Evolutionary conservation across 1,139 yeast genomes (phyloP).

Genomic region (Kodamaea ohmeri): DNA sequence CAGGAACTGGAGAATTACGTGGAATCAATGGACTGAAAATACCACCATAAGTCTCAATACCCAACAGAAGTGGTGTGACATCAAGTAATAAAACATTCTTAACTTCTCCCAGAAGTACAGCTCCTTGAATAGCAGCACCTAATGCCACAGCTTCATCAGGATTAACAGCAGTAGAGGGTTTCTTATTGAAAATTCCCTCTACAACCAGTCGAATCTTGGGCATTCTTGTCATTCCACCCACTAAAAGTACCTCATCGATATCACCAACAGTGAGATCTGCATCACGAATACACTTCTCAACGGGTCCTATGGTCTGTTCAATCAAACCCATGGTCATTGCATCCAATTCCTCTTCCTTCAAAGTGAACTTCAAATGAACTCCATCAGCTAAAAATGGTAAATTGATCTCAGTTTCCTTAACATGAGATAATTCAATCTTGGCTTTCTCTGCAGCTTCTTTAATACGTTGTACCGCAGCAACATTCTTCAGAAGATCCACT

Average conservation of each 20-base stretch:
- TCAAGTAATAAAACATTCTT: slow-evolving; percentile 71
- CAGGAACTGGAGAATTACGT: slow-evolving; percentile 74
- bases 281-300: slow-evolving; percentile 65
- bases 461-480: slow-evolving; percentile 60
- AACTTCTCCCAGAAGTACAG: slow-evolving; percentile 66
- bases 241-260: slow-evolving; percentile 68
- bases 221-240: slow-evolving; percentile 88
- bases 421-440: slow-evolving; percentile 69
- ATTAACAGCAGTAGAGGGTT: slow-evolving; percentile 64
- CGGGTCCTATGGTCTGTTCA: slow-evolving; percentile 61
- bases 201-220: slow-evolving; percentile 65
- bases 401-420: slow-evolving; percentile 51
- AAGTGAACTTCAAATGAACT: slow-evolving; percentile 47
- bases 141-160: slow-evolving; percentile 86
- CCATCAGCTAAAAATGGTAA: slow-evolving; percentile 60
- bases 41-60: slow-evolving; percentile 83
- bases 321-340: slow-evolving; percentile 59
- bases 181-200: slow-evolving; percentile 51
- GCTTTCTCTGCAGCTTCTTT: slow-evolving; percentile 71
- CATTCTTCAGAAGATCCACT: slow-evolving; percentile 42
- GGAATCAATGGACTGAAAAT: slow-evolving; percentile 74
- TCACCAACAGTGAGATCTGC: slow-evolving; percentile 62
- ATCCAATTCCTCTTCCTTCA: slow-evolving; percentile 66
- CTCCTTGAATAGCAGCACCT: slow-evolving; percentile 86
- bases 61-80: slow-evolving; percentile 76